Evolutionary conservation across 176 grass and related monocot genomes (phyloP).

Genomic region (Musa acuminata): DNA sequence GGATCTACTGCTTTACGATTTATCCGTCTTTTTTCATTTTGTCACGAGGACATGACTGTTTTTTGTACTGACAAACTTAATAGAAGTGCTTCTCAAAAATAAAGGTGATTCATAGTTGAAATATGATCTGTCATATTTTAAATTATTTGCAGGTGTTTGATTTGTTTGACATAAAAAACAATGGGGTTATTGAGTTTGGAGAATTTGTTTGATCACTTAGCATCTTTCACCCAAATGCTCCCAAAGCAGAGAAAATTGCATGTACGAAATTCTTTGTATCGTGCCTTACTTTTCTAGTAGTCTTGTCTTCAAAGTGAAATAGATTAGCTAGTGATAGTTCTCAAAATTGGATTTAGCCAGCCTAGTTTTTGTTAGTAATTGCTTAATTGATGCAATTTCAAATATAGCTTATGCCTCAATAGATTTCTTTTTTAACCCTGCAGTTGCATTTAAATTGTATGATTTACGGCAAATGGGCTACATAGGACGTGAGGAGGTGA

Average conservation of each 20-base stretch:
- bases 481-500: conserved; percentile 82
- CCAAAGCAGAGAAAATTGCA: conserved; percentile 40
- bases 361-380: too few relatives aligned
- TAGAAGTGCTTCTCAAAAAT: not conserved
- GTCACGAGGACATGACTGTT: not conserved
- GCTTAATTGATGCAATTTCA: too few relatives aligned
- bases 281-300: too few relatives aligned
- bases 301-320: not conserved
- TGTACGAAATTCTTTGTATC: conserved; percentile 12
- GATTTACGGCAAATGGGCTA: conserved; percentile 62
- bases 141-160: conserved; percentile 36
- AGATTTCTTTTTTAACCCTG: not conserved
- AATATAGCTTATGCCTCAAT: not conserved
- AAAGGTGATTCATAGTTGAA: not conserved
- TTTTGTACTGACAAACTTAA: too few relatives aligned
- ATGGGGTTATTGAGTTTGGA: conserved; percentile 45
- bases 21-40: not conserved
- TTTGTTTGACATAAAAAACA: conserved; percentile 45
- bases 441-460: conserved; percentile 79
- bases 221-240: conserved; percentile 43
- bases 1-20: not conserved
- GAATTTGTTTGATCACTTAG: conserved; percentile 40
- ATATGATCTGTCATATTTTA: not conserved
- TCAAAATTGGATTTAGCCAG: too few relatives aligned
- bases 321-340: too few relatives aligned